Evolutionary conservation across 2,329 filamentous ascomycete genomes (phyloP).

Genomic region (Atkinsonella hypoxylon): DNA sequence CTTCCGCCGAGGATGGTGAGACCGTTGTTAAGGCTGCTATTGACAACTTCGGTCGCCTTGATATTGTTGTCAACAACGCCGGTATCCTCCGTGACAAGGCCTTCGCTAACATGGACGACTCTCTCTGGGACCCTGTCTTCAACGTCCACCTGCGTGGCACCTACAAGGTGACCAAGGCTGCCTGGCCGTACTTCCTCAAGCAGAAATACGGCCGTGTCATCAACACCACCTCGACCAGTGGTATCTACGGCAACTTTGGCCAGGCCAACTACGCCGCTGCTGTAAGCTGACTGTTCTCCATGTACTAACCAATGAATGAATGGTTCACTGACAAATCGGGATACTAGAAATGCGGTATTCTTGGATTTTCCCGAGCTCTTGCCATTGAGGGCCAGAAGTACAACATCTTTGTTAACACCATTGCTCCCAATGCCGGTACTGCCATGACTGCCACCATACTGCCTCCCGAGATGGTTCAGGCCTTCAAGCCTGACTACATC

Average conservation of each 20-base stretch:
- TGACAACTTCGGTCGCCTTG: slow-evolving; percentile 83
- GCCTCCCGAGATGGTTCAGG: slow-evolving; percentile 95
- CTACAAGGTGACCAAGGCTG: slow-evolving; percentile 93
- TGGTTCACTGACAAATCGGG: slow-evolving; percentile 8
- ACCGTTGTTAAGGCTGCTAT: slow-evolving; percentile 85
- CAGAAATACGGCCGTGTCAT: slow-evolving; percentile 96
- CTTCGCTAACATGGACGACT: slow-evolving; percentile 94
- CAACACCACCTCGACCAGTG: slow-evolving; percentile 93
- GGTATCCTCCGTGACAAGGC: slow-evolving; percentile 97
- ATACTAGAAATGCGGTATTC: slow-evolving; percentile 73
- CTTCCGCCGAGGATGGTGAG: slow-evolving; percentile 86
- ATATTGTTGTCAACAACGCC: slow-evolving; percentile 95
- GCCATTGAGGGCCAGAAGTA: slow-evolving; percentile 91
- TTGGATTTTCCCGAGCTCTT: slow-evolving; percentile 87
- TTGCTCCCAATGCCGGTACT: slow-evolving; percentile 93
- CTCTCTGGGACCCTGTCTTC: slow-evolving; percentile 82
- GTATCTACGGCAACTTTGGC: slow-evolving; percentile 98
- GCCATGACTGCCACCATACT: slow-evolving; percentile 89
- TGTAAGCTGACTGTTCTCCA: slow-evolving; percentile 34
- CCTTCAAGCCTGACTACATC: slow-evolving; percentile 98
- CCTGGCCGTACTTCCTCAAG: slow-evolving; percentile 95
- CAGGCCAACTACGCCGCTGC: slow-evolving; percentile 95
- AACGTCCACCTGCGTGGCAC: slow-evolving; percentile 89
- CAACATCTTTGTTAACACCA: slow-evolving; percentile 97
- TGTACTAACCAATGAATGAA: background rate